Base-by-base conservation (phyloP, 2,329 filamentous ascomycete genomes). In the Helminthosporium solani region DNA sequence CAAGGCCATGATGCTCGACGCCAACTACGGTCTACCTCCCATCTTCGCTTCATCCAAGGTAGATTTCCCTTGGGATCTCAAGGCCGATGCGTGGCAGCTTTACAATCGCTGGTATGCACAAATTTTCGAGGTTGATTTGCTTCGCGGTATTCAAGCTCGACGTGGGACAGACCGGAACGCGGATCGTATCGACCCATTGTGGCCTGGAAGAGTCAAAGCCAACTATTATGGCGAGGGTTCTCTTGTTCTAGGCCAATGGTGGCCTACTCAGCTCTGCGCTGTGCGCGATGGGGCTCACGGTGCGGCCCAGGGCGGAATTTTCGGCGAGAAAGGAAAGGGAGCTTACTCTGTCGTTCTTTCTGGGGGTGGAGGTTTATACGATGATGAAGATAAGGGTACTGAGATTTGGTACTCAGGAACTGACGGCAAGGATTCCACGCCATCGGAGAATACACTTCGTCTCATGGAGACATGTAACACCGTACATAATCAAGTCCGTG, bases 321-420 rank as follows among this genome's bases (percentile, higher is more conserved):
- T 63, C 16, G 80, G 81, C 2, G 67, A 67, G 5, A 57, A 52
- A 1, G 57, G 57, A 0, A 36, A 65, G 1, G 82, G 82, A 0
- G 78, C 80, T 0, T 79, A 72, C 38, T 82, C 78, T 0, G 75
- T 84, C 28, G 74, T 86, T 0, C 65, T 85, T 7, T 76, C 77
- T 0, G 68, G 72, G 0, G 70, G 71, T 1, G 61, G 70, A 0
- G 67, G 67, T 2, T 60, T 57, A 7, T 80, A 81, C 54, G 62
- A 70, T 0, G 77, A 83, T 49, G 58, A 64, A 6, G 80, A 84
- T 56, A 39, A 73, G 12, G 78, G 79, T 1, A 65, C 81, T 15
- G 54, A 54, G 0, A 71, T 83, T 5, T 63, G 70, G 34, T 82
- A 83, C 61, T 77, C 73, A 44, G 79, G 80, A 8, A 83, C 80